phyloP scores from a whole-genome alignment of 768 basidiomycete genomes.

The Suillus decipiens region DNA sequence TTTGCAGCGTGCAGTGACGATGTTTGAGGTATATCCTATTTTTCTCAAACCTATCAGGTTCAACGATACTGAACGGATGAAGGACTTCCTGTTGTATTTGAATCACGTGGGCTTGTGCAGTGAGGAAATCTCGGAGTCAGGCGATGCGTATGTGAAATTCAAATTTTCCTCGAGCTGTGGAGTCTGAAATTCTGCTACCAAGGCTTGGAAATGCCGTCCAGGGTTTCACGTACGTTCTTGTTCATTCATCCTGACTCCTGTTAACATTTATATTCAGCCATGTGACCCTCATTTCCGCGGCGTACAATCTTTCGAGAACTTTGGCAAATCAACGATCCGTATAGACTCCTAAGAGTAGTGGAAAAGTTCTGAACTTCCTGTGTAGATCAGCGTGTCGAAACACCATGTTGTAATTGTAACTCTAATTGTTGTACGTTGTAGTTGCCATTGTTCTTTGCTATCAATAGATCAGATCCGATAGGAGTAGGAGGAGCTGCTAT shows the following conservation, averaged over 20 bases:
- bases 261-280: slow-evolving; percentile 47
- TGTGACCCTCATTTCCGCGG: slow-evolving; percentile 82
- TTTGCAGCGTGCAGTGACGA: slow-evolving; percentile 68
- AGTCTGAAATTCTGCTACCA: slow-evolving; percentile 10
- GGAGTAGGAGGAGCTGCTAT: not conserved
- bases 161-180: not conserved
- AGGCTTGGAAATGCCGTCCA: slow-evolving; percentile 88
- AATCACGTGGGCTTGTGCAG: slow-evolving; percentile 89
- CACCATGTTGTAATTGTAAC: not conserved
- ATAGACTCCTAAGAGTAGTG: not conserved
- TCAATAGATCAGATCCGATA: not conserved
- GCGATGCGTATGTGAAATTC: slow-evolving; percentile 63
- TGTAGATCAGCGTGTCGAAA: not conserved
- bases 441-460: not conserved
- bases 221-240: slow-evolving; percentile 77
- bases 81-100: slow-evolving; percentile 80
- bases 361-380: not conserved
- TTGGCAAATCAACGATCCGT: slow-evolving; percentile 14
- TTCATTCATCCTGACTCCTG: not conserved
- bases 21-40: slow-evolving; percentile 77
- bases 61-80: slow-evolving; percentile 4
- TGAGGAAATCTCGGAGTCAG: slow-evolving; percentile 83
- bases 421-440: not conserved
- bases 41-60: not conserved
- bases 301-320: slow-evolving; percentile 80